Evolutionary conservation across 2,329 filamentous ascomycete genomes (phyloP).

Genomic region (Fusarium temperatum): DNA sequence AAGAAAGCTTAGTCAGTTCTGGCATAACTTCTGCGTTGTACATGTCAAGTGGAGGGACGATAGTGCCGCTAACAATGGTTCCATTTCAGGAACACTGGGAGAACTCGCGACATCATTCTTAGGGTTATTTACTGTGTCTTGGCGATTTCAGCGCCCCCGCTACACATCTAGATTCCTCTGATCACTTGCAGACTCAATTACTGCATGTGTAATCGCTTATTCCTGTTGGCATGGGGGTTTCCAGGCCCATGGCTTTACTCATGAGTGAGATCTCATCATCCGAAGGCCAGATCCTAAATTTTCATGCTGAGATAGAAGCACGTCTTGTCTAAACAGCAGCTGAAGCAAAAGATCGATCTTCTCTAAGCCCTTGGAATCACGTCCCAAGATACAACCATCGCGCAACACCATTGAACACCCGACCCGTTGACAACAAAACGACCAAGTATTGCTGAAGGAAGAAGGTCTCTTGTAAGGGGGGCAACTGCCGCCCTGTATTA

Average conservation of each 20-base stretch:
- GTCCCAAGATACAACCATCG: not conserved
- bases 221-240: not conserved
- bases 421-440: not conserved
- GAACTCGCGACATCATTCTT: not conserved
- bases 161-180: accelerated
- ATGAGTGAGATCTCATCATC: not conserved
- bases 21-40: not conserved
- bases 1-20: not conserved
- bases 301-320: too few relatives aligned
- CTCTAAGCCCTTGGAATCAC: not conserved
- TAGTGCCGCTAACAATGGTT: accelerated
- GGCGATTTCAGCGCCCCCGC: accelerated
- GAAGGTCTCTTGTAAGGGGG: not conserved
- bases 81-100: accelerated
- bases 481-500: accelerated
- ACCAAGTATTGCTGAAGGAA: not conserved
- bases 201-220: not conserved
- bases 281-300: too few relatives aligned
- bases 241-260: too few relatives aligned
- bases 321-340: not conserved
- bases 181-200: accelerated
- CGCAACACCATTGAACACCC: not conserved
- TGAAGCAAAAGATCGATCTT: accelerated
- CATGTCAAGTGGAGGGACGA: not conserved
- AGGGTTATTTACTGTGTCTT: accelerated